Percentiles rank a stretch among this genome's conserved stretches.
Evolutionary conservation across 257 asterid species (phyloP).

Genomic region (Cordia subcordata): DNA sequence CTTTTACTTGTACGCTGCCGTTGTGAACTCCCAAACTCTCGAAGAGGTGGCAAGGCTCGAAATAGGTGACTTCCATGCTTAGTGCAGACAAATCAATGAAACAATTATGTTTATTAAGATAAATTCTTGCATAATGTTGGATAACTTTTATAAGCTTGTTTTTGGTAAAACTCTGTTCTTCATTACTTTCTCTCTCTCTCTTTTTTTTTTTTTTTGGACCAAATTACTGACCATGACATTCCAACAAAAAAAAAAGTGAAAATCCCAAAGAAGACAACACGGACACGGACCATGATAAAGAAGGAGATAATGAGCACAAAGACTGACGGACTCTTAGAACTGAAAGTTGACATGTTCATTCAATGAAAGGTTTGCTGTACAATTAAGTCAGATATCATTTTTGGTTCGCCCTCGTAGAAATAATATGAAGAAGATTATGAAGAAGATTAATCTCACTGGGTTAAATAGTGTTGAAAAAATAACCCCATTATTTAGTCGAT

Average conservation of each 20-base stretch:
- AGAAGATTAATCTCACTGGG: too few relatives aligned
- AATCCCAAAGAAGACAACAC: constrained; percentile 47
- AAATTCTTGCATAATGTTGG: too few relatives aligned
- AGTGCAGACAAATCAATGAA: background rate
- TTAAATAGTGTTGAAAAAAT: too few relatives aligned
- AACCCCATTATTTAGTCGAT: too few relatives aligned
- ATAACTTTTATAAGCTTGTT: too few relatives aligned
- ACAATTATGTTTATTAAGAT: too few relatives aligned
- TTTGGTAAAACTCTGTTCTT: too few relatives aligned
- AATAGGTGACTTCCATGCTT: constrained; percentile 53
- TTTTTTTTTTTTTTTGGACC: background rate
- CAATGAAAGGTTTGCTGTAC: background rate
- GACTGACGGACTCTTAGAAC: constrained; percentile 3
- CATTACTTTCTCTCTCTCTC: too few relatives aligned
- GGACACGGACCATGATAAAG: constrained; percentile 45
- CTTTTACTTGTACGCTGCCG: constrained; percentile 81
- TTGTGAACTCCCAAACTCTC: constrained; percentile 89
- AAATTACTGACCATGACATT: constrained; percentile 26
- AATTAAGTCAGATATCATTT: background rate
- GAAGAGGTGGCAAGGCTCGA: constrained; percentile 99
- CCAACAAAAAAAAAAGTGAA: constrained; percentile 37
- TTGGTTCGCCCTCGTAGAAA: too few relatives aligned
- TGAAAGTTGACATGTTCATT: background rate
- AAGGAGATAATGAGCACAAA: constrained; percentile 30
- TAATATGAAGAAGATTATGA: too few relatives aligned